Base-by-base conservation (phyloP, 306 rosid species). In the Glycine soja region DNA sequence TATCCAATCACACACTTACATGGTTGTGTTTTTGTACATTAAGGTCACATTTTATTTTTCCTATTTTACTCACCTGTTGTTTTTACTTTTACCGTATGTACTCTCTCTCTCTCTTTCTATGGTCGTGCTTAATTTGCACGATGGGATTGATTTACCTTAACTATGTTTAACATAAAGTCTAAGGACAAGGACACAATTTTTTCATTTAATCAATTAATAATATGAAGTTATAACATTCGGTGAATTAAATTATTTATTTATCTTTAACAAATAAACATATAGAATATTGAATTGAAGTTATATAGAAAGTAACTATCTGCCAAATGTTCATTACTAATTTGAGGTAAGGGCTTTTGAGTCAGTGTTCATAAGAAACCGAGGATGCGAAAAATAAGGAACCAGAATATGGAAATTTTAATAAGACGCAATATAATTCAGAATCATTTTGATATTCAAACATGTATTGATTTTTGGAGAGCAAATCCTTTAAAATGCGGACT, bases 401-500 rank as follows among this genome's bases (percentile, higher is more conserved):
- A 53, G 47, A 54, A 67, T 12, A 45, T 70, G 30, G n/a, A 84
- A 70, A 58, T 10, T 9, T 74, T 52, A 67, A 10, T 11, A 59
- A 59, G 46, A 11, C 3, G 43, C 3, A 16, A 8, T 54, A 24
- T 61, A 45, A 63, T 18, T 76, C 43, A 54, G 68, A 76, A 76
- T 56, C 82, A 76, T 46, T 75, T 56, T 63, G 72, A 40, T 70
- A 68, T 76, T 83, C 57, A 78, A 83, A 80, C 67, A 85, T 11
- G 56, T 24, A 76, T 70, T 62, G 43, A 76, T 70, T 63, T 76
- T 36, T 71, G n/a, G 38, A 80, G 87, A 78, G 81, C 75, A 73
- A 85, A 81, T 82, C 86, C 88, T 85, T 34, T 58, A 85, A 82
- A 72, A 74, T 58, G 43, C 36, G 82, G 87, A 87, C 30, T 56